Conservation (phyloP, 208 protist genomes). For the Wallacemonas sp. region DNA sequence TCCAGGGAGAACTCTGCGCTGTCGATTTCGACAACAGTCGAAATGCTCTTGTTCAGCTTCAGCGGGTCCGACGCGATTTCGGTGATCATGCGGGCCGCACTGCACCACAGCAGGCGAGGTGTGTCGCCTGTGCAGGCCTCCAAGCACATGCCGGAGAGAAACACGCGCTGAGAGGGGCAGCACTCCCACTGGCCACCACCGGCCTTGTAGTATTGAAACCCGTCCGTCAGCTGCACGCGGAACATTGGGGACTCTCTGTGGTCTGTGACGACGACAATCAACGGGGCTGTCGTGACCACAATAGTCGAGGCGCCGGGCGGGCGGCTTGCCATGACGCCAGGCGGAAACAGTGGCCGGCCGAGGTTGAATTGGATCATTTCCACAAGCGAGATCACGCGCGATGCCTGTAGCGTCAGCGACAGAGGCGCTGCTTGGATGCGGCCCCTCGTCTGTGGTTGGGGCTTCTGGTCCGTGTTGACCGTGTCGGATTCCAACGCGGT, state of each 20-base stretch:
- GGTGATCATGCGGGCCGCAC: conserved; percentile 11
- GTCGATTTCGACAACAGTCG: conserved; percentile 10
- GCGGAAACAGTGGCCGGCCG: not conserved
- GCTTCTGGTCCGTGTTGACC: too few species aligned
- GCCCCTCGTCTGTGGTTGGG: too few species aligned
- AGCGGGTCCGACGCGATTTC: not conserved
- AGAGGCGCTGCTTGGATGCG: too few species aligned
- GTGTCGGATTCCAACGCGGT: too few species aligned
- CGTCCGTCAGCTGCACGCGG: conserved; percentile 8
- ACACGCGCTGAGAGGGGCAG: conserved; percentile 14
- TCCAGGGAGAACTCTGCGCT: not conserved
- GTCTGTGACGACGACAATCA: conserved; percentile 10
- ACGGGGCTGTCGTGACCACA: conserved; percentile 24
- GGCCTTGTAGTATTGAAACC: conserved; percentile 29
- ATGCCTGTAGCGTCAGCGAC: not conserved
- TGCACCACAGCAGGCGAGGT: not conserved
- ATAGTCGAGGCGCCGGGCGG: conserved; percentile 8
- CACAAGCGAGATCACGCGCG: conserved; percentile 3
- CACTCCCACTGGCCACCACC: conserved; percentile 23
- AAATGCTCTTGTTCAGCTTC: not conserved
- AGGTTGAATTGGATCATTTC: conserved; percentile 10
- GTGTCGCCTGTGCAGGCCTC: not conserved
- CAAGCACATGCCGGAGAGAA: conserved; percentile 1
- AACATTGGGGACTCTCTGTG: conserved; percentile 10
- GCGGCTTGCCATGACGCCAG: not conserved